Conservation (phyloP, 352 stramenopile genomes). For the Globisporangium irregulare region DNA sequence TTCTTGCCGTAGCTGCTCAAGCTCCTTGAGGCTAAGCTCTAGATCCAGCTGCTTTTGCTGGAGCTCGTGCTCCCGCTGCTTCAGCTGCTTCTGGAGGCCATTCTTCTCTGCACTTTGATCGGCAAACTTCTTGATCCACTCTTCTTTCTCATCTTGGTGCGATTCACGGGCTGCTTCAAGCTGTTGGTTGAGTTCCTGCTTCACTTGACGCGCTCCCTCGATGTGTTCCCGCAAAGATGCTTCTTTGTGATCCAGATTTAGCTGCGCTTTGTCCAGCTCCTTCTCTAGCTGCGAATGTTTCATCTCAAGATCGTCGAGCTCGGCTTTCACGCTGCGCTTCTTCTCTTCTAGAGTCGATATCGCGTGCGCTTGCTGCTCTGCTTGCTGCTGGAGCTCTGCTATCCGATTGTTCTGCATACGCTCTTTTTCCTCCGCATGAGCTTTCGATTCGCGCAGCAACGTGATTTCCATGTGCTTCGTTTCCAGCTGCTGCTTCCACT, state of each 20-base stretch:
- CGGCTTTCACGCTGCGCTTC: constrained; percentile 17
- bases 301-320: constrained; percentile 34
- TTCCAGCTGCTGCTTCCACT: constrained; percentile 47
- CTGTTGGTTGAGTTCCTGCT: constrained; percentile 37
- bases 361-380: constrained; percentile 32
- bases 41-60: constrained; percentile 35
- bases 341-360: constrained; percentile 39
- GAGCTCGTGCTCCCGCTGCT: constrained; percentile 34
- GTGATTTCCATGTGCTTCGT: constrained; percentile 43
- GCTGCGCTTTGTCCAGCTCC: constrained; percentile 52
- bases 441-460: constrained; percentile 43
- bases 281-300: constrained; percentile 30
- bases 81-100: constrained; percentile 50
- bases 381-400: constrained; percentile 34
- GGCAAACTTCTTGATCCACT: constrained; percentile 59
- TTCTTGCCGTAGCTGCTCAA: constrained; percentile 36
- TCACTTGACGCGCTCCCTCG: constrained; percentile 26
- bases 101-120: constrained; percentile 62
- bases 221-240: constrained; percentile 31
- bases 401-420: constrained; percentile 34
- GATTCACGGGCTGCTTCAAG: constrained; percentile 30
- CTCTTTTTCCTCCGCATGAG: constrained; percentile 55
- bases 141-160: constrained; percentile 50
- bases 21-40: constrained; percentile 45
- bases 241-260: constrained; percentile 49